These are phyloP conservation scores for Globisporangium abappressorium DNA, from an alignment of 352 stramenopile species.

Conservation along the genomic window DNA sequence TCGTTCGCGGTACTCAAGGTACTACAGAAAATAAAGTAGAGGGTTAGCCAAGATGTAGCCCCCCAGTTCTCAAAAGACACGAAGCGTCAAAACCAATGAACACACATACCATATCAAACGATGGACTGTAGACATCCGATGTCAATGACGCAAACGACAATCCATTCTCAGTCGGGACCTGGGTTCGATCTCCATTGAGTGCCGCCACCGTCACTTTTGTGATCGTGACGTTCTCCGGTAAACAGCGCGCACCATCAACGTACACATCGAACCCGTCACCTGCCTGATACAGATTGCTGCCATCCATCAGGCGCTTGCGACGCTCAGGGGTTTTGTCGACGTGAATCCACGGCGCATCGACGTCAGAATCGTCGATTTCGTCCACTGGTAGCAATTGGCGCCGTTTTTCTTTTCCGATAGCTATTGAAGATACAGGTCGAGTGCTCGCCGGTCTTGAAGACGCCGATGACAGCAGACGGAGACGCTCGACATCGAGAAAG, in stretches of 20 bases:
- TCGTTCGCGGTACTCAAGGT: slow-evolving; percentile 70
- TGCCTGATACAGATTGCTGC: slow-evolving; percentile 36
- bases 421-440: slow-evolving; percentile 24
- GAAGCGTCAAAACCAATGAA: neutral
- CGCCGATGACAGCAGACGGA: slow-evolving; percentile 26
- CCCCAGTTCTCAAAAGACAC: neutral
- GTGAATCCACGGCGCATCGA: slow-evolving; percentile 26
- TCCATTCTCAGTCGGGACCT: slow-evolving; percentile 28
- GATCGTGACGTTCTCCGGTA: slow-evolving; percentile 69
- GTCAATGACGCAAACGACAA: slow-evolving; percentile 21
- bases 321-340: slow-evolving; percentile 39
- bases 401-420: slow-evolving; percentile 19
- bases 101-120: slow-evolving; percentile 49
- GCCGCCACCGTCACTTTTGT: slow-evolving; percentile 72
- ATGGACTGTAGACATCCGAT: slow-evolving; percentile 36
- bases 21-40: slow-evolving; percentile 24
- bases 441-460: slow-evolving; percentile 30
- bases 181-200: slow-evolving; percentile 47
- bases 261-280: slow-evolving; percentile 82
- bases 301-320: slow-evolving; percentile 19
- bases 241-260: slow-evolving; percentile 65
- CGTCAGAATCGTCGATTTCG: slow-evolving; percentile 16
- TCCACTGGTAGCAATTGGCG: slow-evolving; percentile 23
- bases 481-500: slow-evolving; percentile 35
- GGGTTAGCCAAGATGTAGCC: neutral